Base-by-base conservation (phyloP, 768 basidiomycete genomes). In the Baorangia bicolor region DNA sequence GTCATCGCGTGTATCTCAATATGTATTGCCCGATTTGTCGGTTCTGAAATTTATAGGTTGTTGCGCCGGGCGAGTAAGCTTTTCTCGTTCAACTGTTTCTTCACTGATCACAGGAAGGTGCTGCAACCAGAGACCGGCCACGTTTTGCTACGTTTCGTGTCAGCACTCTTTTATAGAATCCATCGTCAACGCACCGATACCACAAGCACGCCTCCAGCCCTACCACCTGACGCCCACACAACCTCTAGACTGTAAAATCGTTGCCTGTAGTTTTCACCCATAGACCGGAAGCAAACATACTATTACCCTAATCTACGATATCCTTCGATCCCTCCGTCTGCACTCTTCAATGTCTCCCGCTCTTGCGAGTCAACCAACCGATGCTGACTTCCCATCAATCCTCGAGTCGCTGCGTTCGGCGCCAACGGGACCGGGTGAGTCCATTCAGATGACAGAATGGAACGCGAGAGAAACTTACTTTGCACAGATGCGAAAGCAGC, bases 401-500 rank as follows among this genome's bases (percentile, higher is more conserved):
- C 52, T 74, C 23, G 79, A 84, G 34, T 76, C 79, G 35, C 71
- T 86, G 48, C 77, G 77, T 56, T 70, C 76, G 16, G 85, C 85
- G 23, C 84, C 86, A 49, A 86, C 86, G 23, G 85, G 79, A 38
- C 83, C 82, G 63, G 85, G 86, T 80, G 51, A 51, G 73, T 64
- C 37, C 37, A 37, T 48, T 45, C 25, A 31, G 10, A 49, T 9
- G 41, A 42, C 54, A 55, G 47, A 39, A 21, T 23, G 25, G 27
- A 56, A 40, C 21, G 7, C 28, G 35, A 55, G 23, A 31, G 33
- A 6, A 54, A 46, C 48, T 47, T 50, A 57, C 37, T 55, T 52
- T 59, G 33, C 44, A n/a, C 64, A 88, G 91, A 92, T 77, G 91
- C 90, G 35, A 92, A 91, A 73, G 88, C 81, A 48, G 90, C 91